Evolutionary conservation across 495 filamentous ascomycete species (phyloP), one percentile per base, ranked within the genome.

Genomic region (Annulohypoxylon moriforme): DNA sequence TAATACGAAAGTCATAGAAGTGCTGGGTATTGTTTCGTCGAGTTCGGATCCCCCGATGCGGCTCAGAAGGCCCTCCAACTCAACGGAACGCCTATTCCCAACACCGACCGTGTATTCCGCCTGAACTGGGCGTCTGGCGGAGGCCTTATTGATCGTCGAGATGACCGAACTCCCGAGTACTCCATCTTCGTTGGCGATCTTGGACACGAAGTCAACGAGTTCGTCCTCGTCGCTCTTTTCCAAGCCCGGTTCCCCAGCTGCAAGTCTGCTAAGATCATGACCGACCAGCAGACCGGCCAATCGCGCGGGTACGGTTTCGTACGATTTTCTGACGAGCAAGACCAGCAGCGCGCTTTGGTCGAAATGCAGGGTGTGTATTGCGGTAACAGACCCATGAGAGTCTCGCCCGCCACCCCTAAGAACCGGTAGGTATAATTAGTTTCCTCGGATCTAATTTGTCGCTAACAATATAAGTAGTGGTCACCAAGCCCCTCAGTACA

Each of bases 231-330:
- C 47, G 96, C 94, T 3, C 90, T 99, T 57, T 99, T 99, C 86
- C 96, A 99, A 81, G 90, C 89, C 70, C 92, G 94, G 34, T 99
- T 96, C 85, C 93, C 92, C 0, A 96, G 93, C 4, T 98, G 96
- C 92, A 98, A 98, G 85, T 97, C 94, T 9, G 96, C 96, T 67
- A 99, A 99, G 86, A 99, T 99, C 81, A 99, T 99, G 96, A 97
- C 96, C 46, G 96, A 99, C 75, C 96, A 97, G 60, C 96, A 98
- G 81, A 95, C 90, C 60, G 96, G 96, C 73, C 94, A 98, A 89
- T 98, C 95, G 29, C 93, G 96, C 59, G 96, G 96, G 36, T 99
- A 99, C 75, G 96, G 96, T 25, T 99, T 99, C 75, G 96, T 99
- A 61, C 93, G 96, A 68, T 99, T 99, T 81, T 91, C 93, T 42